Percentiles rank a stretch among this genome's conserved stretches.
These are phyloP conservation scores for Scheffersomyces stambukii DNA, from an alignment of 1,139 yeast species.

Conservation along the genomic window DNA sequence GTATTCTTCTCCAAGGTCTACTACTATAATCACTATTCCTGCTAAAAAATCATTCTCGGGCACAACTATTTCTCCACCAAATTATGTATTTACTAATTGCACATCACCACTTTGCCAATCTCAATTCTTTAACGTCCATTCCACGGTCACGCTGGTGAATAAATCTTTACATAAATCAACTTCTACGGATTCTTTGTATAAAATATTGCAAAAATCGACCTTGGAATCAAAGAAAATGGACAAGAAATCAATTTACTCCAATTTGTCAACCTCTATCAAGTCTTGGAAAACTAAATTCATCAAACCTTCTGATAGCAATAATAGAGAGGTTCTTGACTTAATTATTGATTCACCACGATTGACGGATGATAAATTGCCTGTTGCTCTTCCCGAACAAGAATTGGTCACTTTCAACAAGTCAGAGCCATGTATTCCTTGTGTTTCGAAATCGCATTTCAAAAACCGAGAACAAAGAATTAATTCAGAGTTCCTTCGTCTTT, in stretches of 20 bases:
- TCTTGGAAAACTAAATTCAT: slow-evolving; percentile 8
- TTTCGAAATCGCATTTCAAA: slow-evolving; percentile 15
- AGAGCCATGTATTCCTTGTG: not conserved
- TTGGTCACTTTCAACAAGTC: slow-evolving; percentile 6
- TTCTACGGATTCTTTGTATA: slow-evolving; percentile 8
- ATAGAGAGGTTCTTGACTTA: slow-evolving; percentile 4
- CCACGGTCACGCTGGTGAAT: too few species aligned
- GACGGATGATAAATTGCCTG: slow-evolving; percentile 21
- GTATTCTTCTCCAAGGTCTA: slow-evolving; percentile 3
- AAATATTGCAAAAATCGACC: slow-evolving; percentile 4
- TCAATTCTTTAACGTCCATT: too few species aligned
- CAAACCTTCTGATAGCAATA: slow-evolving; percentile 6
- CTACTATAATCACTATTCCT: slow-evolving; percentile 5
- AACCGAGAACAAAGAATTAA: slow-evolving; percentile 47
- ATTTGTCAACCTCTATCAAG: slow-evolving; percentile 14
- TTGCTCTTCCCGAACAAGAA: slow-evolving; percentile 7
- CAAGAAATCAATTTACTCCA: slow-evolving; percentile 12
- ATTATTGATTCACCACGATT: slow-evolving; percentile 16
- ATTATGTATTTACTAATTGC: too few species aligned
- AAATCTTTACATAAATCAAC: slow-evolving; percentile 1
- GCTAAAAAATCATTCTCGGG: slow-evolving; percentile 1
- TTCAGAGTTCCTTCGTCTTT: slow-evolving; percentile 39
- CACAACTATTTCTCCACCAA: too few species aligned
- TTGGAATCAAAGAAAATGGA: not conserved
- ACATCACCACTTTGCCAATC: too few species aligned